Conservation (phyloP, 371 early-diverging fungal genomes). For the Capillidium rhysosporum region DNA sequence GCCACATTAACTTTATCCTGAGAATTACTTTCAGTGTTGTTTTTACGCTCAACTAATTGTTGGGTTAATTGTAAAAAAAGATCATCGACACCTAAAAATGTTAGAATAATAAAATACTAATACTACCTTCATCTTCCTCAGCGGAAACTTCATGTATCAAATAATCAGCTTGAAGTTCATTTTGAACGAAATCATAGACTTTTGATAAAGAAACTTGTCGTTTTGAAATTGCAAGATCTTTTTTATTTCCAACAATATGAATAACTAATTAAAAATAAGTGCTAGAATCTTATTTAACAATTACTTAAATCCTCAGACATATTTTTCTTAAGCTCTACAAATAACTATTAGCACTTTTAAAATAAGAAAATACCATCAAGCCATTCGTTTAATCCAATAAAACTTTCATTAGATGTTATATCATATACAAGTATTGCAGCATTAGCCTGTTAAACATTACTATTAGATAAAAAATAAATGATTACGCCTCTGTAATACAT, state of each 20-base stretch:
- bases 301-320: slow-evolving; percentile 38
- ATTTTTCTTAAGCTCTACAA: slow-evolving; percentile 41
- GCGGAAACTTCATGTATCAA: slow-evolving; percentile 46
- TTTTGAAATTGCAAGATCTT: slow-evolving; percentile 35
- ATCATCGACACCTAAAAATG: slow-evolving; percentile 22
- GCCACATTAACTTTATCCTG: neutral
- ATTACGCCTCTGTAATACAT: slow-evolving; percentile 60
- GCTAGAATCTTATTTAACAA: neutral
- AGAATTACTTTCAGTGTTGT: slow-evolving; percentile 6
- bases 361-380: slow-evolving; percentile 22
- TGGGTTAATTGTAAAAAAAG: slow-evolving; percentile 35
- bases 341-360: neutral
- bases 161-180: slow-evolving; percentile 30
- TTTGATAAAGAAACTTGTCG: slow-evolving; percentile 33
- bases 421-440: slow-evolving; percentile 44
- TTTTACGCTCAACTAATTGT: slow-evolving; percentile 29
- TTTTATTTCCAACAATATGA: slow-evolving; percentile 55
- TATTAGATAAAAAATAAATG: slow-evolving; percentile 3
- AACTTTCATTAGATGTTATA: slow-evolving; percentile 34
- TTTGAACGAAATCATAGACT: slow-evolving; percentile 34
- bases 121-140: slow-evolving; percentile 42
- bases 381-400: slow-evolving; percentile 39
- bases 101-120: neutral
- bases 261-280: slow-evolving; percentile 24
- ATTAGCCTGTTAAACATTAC: slow-evolving; percentile 19